Base-by-base conservation (phyloP, 2,329 filamentous ascomycete species). In the Penicillium glabrum region DNA sequence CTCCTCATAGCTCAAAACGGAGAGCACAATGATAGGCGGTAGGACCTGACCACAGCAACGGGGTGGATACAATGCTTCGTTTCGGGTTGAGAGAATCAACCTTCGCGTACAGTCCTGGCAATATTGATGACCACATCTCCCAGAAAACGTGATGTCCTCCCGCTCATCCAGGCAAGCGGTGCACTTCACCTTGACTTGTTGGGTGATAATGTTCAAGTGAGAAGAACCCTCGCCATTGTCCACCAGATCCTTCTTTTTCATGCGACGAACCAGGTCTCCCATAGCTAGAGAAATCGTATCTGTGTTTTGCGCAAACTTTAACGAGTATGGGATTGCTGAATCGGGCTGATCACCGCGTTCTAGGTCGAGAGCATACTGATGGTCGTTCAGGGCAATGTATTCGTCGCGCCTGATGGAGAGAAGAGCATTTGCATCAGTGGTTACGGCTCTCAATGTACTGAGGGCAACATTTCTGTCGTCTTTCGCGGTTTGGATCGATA, bases 61-160 rank as follows among this genome's bases (percentile, higher is more conserved):
- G 13, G 59, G 62, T 3, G 62, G 62, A 21, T 63, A 66, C 1
- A 61, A 26, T 23, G 61, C 53, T 24, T 66, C 61, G n/a, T 62
- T 55, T 52, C 53, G 56, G 14, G 48, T 62, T n/a, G 61, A 45
- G 5, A 63, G 47, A 16, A 63, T 61, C 50, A 66, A 46, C 19
- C 56, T 43, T 16, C 45, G 49, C 0, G 46, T 44, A 26, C 62
- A 66, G 8, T 46, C 49, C n/a, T 27, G 26, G 24, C 52, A 54
- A n/a, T 23, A 54, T n/a, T 24, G 7, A 16, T 54, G 52, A 0
- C 24, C 26, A 39, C 46, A 57, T 19, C 16, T 19, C 8, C 35
- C 35, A 10, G n/a, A 19, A 10, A 39, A 39, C 9, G 16, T 8
- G 35, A 39, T 39, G 9, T 39, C 35, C 3, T 39, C 35, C 1